A percentile compares a stretch with the other conserved stretches of the same genome.
Conservation (phyloP, 805 yeast genomes). For the Starmera pachycereana region DNA sequence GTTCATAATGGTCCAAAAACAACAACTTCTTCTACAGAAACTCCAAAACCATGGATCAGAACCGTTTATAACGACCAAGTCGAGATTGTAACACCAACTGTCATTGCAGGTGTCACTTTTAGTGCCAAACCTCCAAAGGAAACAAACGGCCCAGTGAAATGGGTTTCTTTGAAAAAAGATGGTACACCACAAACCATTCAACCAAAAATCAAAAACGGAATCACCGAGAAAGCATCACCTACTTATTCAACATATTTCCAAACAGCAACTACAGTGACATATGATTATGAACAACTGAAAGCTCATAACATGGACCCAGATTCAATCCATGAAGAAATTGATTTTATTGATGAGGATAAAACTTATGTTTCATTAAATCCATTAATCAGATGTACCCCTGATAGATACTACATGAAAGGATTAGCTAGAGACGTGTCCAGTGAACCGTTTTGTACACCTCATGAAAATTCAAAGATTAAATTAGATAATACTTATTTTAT, state of each 20-base stretch:
- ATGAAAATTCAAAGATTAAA: conserved; percentile 45
- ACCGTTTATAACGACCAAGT: conserved; percentile 46
- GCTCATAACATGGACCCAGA: conserved; percentile 66
- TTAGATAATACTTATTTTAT: conserved; percentile 60
- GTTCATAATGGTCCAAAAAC: conserved; percentile 22
- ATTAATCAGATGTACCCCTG: conserved; percentile 77
- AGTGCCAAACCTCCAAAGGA: conserved; percentile 33
- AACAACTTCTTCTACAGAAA: conserved; percentile 25
- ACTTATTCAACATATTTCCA: conserved; percentile 70
- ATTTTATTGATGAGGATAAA: conserved; percentile 55
- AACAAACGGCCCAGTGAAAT: conserved; percentile 62
- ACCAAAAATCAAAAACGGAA: conserved; percentile 70
- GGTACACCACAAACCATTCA: conserved; percentile 73
- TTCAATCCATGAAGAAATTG: conserved; percentile 46
- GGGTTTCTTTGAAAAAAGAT: conserved; percentile 69
- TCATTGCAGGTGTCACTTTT: conserved; percentile 48
- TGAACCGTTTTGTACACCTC: conserved; percentile 84
- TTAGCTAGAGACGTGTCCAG: conserved; percentile 41
- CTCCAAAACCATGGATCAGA: conserved; percentile 60
- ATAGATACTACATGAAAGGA: conserved; percentile 56
- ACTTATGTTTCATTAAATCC: conserved; percentile 69
- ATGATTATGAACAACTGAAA: conserved; percentile 50
- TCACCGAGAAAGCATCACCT: conserved; percentile 55
- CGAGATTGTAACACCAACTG: conserved; percentile 64
- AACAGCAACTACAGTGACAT: conserved; percentile 48